Evolutionary conservation across 1,139 yeast genomes (phyloP), one percentile per base, ranked within the genome.

Genomic region (Yamadazyma jaroonii): DNA sequence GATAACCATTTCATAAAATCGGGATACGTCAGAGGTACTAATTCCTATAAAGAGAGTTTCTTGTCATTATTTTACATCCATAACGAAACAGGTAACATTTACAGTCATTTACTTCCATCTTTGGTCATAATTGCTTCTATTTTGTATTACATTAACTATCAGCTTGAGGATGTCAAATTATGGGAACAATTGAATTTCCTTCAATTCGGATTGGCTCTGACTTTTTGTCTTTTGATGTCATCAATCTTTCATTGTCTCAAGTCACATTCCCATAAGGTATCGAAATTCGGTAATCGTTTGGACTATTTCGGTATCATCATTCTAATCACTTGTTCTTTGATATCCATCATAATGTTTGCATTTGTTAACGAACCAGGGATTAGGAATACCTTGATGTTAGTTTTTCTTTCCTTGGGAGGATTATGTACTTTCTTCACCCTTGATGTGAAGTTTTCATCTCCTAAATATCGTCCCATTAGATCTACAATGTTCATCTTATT

Each of bases 241-340:
- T 84, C 95, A 13, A 62, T 74, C 2, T 89, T 84, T 62, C 97
- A 89, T 54, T 74, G 85, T 43, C 51, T 87, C 39, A 88, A 87
- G 54, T 72, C 82, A 39, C 97, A 89, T 57, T 86, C 96, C 8
- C 71, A 64, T 22, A 48, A 53, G 21, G 77, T 86, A 7, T 71
- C 84, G 28, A 64, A 67, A 30, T 64, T 81, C 40, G 95, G 96
- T 2, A 87, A 88, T 56, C 85, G 82, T 49, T 67, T 88, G 41
- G 97, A 89, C 57, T 90, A 89, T 52, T 73, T 89, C 40, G 97
- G 97, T 0, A 89, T 89, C 34, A 84, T 88, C 9, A 68, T 84
- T 3, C 65, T 89, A 42, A 87, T 88, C 40, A 78, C 84, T 1
- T 72, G 87, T 25, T 87, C 96, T 0, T 75, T 86, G 69, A 66